Evolutionary conservation across 2,329 filamentous ascomycete species (phyloP).

Genomic region (Ophiostoma perfectum): DNA sequence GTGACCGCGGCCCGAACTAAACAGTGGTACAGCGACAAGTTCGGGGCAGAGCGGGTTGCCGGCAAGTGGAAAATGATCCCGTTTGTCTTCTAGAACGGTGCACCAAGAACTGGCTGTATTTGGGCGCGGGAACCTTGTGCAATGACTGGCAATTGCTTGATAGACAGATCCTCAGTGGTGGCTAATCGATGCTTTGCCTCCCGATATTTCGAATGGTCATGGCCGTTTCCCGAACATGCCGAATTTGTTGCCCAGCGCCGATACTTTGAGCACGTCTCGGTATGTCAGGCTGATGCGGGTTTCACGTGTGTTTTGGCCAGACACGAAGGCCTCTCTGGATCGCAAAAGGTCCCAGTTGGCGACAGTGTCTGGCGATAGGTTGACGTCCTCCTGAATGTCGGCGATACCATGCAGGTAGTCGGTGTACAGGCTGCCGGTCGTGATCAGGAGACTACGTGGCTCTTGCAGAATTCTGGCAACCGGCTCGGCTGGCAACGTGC

Average conservation of each 20-base stretch:
- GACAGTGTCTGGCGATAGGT: slow-evolving; percentile 56
- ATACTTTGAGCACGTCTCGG: slow-evolving; percentile 79
- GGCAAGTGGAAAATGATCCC: slow-evolving; percentile 73
- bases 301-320: slow-evolving; percentile 52
- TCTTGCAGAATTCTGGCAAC: slow-evolving; percentile 69
- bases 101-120: not conserved
- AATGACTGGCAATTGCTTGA: too few species aligned
- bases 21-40: slow-evolving; percentile 71
- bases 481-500: slow-evolving; percentile 49
- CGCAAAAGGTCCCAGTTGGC: slow-evolving; percentile 67
- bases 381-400: slow-evolving; percentile 58
- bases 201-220: not conserved
- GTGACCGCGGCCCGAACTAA: slow-evolving; percentile 74
- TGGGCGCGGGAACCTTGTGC: too few species aligned
- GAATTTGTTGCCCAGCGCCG: slow-evolving; percentile 64
- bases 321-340: slow-evolving; percentile 40
- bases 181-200: too few species aligned
- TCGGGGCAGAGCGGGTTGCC: slow-evolving; percentile 60
- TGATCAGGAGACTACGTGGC: slow-evolving; percentile 72
- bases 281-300: slow-evolving; percentile 71
- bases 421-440: slow-evolving; percentile 61
- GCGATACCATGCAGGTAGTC: slow-evolving; percentile 71
- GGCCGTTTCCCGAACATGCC: slow-evolving; percentile 39
- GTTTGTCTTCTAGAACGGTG: slow-evolving; percentile 47
- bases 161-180: too few species aligned